A percentile compares a stretch with the other conserved stretches of the same genome.
Conservation (phyloP, 805 yeast species). For the Henningerozyma blattae region DNA sequence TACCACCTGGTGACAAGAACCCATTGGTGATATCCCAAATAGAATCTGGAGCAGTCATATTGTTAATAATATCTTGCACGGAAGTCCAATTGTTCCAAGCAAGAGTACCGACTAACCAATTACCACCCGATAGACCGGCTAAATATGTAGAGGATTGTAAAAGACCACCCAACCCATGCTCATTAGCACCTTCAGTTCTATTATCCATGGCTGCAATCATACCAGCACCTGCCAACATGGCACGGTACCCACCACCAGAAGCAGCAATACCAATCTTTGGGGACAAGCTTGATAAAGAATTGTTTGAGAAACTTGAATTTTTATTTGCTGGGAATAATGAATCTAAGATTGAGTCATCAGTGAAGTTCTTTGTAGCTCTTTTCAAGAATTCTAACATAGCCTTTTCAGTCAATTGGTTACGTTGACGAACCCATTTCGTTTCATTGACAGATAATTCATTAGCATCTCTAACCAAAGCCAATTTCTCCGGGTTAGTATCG, state of each 20-base stretch:
- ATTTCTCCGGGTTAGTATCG: no score
- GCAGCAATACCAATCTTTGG: constrained; percentile 47
- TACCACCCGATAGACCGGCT: constrained; percentile 75
- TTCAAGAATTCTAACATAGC: constrained; percentile 26
- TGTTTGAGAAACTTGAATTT: constrained; percentile 1
- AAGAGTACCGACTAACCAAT: constrained; percentile 68
- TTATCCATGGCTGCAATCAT: constrained; percentile 68
- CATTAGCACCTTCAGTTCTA: constrained; percentile 45
- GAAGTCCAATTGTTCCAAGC: constrained; percentile 64
- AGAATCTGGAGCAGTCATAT: constrained; percentile 22
- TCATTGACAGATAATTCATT: constrained; percentile 34
- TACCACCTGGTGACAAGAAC: constrained; percentile 53
- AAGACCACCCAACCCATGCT: constrained; percentile 59
- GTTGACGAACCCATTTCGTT: constrained; percentile 37
- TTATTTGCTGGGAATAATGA: constrained; percentile 6
- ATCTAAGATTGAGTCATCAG: constrained; percentile 7
- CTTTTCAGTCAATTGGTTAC: constrained; percentile 35
- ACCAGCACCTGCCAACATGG: constrained; percentile 82
- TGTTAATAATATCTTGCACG: constrained; percentile 44
- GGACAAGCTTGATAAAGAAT: constrained; percentile 1
- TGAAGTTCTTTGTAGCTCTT: constrained; percentile 14
- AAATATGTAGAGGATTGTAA: constrained; percentile 61
- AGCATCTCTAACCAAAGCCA: constrained; percentile 38
- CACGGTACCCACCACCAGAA: constrained; percentile 86
- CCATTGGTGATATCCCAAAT: constrained; percentile 64